These are phyloP conservation scores for Eucalyptus virginea DNA, from an alignment of 345 rosid species.

Conservation along the genomic window DNA sequence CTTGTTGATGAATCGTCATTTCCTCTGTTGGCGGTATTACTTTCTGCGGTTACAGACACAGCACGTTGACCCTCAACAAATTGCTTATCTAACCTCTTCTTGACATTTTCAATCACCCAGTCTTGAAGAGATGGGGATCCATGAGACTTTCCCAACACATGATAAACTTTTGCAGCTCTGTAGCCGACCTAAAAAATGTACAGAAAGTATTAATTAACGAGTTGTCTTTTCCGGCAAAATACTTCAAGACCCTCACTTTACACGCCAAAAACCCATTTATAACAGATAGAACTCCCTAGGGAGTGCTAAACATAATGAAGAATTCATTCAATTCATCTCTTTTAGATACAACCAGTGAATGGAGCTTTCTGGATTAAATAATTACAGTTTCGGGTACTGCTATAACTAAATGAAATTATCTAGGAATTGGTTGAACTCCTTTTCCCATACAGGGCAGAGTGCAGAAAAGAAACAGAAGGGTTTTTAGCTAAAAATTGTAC, in stretches of 20 bases:
- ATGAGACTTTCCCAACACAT: fast-evolving
- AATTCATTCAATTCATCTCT: background rate
- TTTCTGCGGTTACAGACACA: background rate
- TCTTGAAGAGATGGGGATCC: fast-evolving
- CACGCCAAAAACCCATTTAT: background rate
- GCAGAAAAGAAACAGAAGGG: background rate
- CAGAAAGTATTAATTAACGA: background rate
- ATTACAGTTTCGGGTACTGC: background rate
- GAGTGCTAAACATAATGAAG: background rate
- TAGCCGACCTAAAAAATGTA: background rate
- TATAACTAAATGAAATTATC: background rate
- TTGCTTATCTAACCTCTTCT: background rate
- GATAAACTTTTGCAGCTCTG: fast-evolving
- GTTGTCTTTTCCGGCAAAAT: background rate
- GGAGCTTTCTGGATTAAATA: background rate
- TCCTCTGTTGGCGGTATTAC: fast-evolving
- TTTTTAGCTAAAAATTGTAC: background rate
- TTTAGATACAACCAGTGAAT: background rate
- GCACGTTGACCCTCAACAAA: background rate
- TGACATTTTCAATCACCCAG: fast-evolving
- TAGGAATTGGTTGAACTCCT: background rate
- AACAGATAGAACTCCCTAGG: too few species aligned
- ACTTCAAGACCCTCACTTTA: background rate
- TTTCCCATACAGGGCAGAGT: background rate
- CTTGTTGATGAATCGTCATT: background rate